Evolutionary conservation across 2,329 filamentous ascomycete genomes (phyloP).

Genomic region (Delphinella strobiligena): DNA sequence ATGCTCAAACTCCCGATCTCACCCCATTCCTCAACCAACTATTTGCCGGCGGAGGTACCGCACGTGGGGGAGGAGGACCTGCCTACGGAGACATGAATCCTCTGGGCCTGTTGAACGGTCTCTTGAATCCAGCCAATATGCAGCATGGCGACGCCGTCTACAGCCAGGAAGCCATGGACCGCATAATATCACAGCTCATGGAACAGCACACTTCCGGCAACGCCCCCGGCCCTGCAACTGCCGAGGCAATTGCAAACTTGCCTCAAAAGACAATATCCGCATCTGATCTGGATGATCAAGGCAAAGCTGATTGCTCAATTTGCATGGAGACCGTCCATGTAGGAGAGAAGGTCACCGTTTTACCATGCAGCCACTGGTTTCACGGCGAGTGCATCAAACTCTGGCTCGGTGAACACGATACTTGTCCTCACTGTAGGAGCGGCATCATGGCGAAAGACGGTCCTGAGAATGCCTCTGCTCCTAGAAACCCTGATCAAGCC

Average conservation of each 20-base stretch:
- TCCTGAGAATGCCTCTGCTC: conserved; percentile 9
- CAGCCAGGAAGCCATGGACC: conserved; percentile 79
- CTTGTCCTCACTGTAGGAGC: conserved; percentile 70
- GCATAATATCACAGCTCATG: conserved; percentile 78
- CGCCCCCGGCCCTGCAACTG: conserved; percentile 70
- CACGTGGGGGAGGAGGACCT: conserved; percentile 3
- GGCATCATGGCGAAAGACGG: conserved; percentile 31
- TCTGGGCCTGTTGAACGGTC: conserved; percentile 27
- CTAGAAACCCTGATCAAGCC: conserved; percentile 16
- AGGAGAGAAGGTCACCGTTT: conserved; percentile 59
- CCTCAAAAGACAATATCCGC: conserved; percentile 56
- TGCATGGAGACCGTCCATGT: conserved; percentile 77
- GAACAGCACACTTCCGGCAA: conserved; percentile 66
- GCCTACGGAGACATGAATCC: conserved; percentile 8
- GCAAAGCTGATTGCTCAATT: conserved; percentile 73
- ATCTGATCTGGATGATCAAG: conserved; percentile 58
- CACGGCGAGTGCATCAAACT: conserved; percentile 69
- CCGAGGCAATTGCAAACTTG: conserved; percentile 60
- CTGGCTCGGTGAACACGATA: conserved; percentile 86
- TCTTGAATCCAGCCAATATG: conserved; percentile 31
- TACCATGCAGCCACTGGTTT: conserved; percentile 92
- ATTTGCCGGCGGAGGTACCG: conserved; percentile 4
- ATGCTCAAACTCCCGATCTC: conserved; percentile 1
- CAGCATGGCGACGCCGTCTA: conserved; percentile 71
- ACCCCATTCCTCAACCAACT: conserved; percentile 6